Conservation (phyloP, 768 basidiomycete genomes). For the Podaxis mareebaensis region DNA sequence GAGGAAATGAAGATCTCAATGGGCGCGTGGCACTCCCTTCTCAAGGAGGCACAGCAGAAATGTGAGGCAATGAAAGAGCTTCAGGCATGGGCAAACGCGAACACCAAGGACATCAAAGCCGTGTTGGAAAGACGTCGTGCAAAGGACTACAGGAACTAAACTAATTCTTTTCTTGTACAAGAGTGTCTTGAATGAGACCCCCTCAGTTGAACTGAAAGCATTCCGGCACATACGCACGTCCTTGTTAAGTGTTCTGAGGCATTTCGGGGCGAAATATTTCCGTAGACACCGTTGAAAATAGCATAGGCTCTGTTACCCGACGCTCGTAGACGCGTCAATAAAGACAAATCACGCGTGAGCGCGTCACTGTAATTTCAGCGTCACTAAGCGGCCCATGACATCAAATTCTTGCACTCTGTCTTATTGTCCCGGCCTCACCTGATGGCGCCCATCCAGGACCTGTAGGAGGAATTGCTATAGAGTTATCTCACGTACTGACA, state of each 20-base stretch:
- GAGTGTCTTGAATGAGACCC: too few relatives aligned
- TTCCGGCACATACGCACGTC: constrained; percentile 68
- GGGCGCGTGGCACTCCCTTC: neutral
- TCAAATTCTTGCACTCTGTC: constrained; percentile 1
- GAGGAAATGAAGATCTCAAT: neutral
- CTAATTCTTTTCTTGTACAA: too few relatives aligned
- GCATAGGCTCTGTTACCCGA: too few relatives aligned
- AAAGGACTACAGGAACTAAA: too few relatives aligned
- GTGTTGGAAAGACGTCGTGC: neutral
- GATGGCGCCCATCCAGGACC: constrained; percentile 6
- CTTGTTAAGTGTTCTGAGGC: constrained; percentile 48
- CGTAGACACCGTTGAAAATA: neutral
- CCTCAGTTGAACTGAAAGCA: constrained; percentile 32
- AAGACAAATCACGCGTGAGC: constrained; percentile 28
- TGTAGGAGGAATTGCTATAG: constrained; percentile 21
- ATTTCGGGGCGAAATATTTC: neutral
- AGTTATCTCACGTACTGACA: constrained; percentile 6
- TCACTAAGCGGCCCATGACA: neutral
- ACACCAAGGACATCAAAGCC: neutral
- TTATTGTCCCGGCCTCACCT: neutral
- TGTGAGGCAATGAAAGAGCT: neutral
- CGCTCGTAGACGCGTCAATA: constrained; percentile 29
- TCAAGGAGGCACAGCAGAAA: neutral
- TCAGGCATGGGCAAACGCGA: neutral
- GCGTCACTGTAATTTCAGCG: constrained; percentile 9